These are phyloP conservation scores for Termitomyces sp. DNA, from an alignment of 768 basidiomycete genomes.

Conservation along the genomic window DNA sequence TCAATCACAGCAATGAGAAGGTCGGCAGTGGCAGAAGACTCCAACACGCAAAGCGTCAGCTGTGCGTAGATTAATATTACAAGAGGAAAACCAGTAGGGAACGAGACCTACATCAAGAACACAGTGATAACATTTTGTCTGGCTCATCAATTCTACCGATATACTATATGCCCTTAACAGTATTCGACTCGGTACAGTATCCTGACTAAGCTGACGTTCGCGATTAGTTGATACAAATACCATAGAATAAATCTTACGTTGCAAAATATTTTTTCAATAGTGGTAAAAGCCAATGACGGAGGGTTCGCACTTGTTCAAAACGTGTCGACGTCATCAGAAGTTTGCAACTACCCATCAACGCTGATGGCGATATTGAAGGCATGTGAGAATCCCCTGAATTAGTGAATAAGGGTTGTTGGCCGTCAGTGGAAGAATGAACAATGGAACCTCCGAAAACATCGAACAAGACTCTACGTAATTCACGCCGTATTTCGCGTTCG, in stretches of 20 bases:
- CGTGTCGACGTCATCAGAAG: constrained; percentile 50
- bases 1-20: constrained; percentile 61
- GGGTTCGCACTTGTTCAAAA: constrained; percentile 68
- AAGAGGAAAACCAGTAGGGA: neutral
- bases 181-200: constrained; percentile 20
- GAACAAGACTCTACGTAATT: constrained; percentile 59
- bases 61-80: constrained; percentile 18
- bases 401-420: constrained; percentile 1
- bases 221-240: neutral
- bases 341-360: constrained; percentile 37
- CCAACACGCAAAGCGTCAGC: constrained; percentile 51
- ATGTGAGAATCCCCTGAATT: constrained; percentile 24
- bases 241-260: constrained; percentile 30
- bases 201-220: constrained; percentile 9
- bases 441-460: constrained; percentile 60
- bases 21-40: constrained; percentile 44
- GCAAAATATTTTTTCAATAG: constrained; percentile 48
- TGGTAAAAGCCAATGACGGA: constrained; percentile 74
- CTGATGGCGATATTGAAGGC: constrained; percentile 27
- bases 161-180: constrained; percentile 54
- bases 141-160: constrained; percentile 53
- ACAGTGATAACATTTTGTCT: constrained; percentile 58
- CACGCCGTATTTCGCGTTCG: constrained; percentile 66
- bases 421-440: neutral
- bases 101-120: constrained; percentile 57